Percentiles rank a stretch among this genome's conserved stretches.
Conservation (phyloP, 1,284 basidiomycete species). For the Melanopsichium pennsylvanicum region DNA sequence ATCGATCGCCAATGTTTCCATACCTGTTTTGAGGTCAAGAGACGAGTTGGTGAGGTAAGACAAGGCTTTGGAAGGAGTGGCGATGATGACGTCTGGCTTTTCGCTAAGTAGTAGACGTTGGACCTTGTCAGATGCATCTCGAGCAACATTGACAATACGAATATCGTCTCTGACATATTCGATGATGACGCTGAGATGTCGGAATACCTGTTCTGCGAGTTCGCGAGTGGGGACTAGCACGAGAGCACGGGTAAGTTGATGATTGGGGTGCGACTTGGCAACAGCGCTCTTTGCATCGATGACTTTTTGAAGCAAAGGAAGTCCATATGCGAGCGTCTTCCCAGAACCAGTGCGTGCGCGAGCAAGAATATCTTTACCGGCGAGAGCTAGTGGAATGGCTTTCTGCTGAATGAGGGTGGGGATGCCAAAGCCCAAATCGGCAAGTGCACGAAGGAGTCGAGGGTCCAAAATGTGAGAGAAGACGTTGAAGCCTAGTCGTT, state of each 20-base stretch:
- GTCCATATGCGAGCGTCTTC: conserved; percentile 94
- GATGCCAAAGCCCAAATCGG: conserved; percentile 80
- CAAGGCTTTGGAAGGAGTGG: conserved; percentile 87
- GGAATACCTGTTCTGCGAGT: conserved; percentile 85
- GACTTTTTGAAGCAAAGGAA: conserved; percentile 90
- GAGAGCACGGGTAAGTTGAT: conserved; percentile 77
- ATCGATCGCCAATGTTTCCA: conserved; percentile 92
- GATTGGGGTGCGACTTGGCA: conserved; percentile 66
- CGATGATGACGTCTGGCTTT: conserved; percentile 87
- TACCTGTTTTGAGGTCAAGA: conserved; percentile 65
- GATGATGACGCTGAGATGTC: conserved; percentile 77
- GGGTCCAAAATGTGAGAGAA: conserved; percentile 78
- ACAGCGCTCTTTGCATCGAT: conserved; percentile 74
- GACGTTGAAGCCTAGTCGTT: conserved; percentile 45
- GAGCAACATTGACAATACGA: conserved; percentile 79
- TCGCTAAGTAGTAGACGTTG: conserved; percentile 87
- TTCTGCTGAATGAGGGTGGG: conserved; percentile 83
- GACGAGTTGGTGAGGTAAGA: conserved; percentile 79
- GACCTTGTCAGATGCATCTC: conserved; percentile 71
- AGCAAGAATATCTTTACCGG: conserved; percentile 90
- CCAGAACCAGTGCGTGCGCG: conserved; percentile 93
- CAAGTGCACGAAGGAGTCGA: conserved; percentile 77
- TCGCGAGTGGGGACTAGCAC: conserved; percentile 95
- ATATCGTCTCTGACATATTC: conserved; percentile 77
- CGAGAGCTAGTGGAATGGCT: conserved; percentile 81